These are phyloP conservation scores for Boechera retrofracta DNA, from an alignment of 345 rosid genomes.

Conservation along the genomic window DNA sequence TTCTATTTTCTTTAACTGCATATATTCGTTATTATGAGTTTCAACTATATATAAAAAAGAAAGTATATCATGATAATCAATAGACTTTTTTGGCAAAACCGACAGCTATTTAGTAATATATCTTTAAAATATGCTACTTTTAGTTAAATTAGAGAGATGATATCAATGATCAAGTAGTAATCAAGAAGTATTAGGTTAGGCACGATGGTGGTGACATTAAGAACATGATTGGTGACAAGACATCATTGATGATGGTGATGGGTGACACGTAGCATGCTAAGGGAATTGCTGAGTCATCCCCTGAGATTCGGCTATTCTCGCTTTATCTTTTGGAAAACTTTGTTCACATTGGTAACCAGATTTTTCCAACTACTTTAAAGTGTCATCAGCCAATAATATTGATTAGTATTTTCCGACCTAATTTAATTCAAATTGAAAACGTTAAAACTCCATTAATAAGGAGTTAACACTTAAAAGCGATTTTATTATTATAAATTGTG, in stretches of 20 bases:
- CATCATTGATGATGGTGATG: slow-evolving; percentile 26
- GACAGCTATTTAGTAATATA: background rate
- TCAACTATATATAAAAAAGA: background rate
- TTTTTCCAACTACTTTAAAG: slow-evolving; percentile 14
- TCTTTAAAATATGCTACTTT: background rate
- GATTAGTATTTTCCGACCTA: background rate
- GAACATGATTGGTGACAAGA: slow-evolving; percentile 22
- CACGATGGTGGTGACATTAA: slow-evolving; percentile 5
- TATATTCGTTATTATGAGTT: background rate
- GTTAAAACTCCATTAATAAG: background rate
- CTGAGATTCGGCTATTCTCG: background rate
- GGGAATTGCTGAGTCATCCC: slow-evolving; percentile 23
- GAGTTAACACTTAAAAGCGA: background rate
- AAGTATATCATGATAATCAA: background rate
- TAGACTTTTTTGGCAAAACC: background rate
- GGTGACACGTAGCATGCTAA: slow-evolving; percentile 11
- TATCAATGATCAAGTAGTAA: background rate
- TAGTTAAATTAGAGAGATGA: background rate
- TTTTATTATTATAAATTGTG: slow-evolving; percentile 1
- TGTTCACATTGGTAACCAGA: slow-evolving; percentile 28
- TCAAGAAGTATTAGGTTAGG: background rate
- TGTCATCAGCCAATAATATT: slow-evolving; percentile 29
- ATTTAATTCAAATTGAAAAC: background rate
- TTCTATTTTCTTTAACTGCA: background rate
- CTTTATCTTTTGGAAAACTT: slow-evolving; percentile 9